Percentiles rank a stretch among this genome's conserved stretches.
phyloP scores from a whole-genome alignment of 192 early-diverging fungal genomes.

The Chytriomyces confervae region DNA sequence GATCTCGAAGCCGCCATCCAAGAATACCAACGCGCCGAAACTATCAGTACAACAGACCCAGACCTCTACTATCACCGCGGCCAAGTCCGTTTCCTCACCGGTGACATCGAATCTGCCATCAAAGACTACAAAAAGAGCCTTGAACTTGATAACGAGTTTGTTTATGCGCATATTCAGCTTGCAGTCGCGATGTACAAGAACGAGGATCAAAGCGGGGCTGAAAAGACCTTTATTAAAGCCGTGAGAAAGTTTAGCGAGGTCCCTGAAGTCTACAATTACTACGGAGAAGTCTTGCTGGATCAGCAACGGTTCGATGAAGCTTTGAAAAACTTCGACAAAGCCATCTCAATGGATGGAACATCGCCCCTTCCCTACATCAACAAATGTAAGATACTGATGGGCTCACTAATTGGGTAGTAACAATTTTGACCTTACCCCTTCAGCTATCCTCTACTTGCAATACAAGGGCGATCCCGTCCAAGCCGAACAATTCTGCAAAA shows the following conservation, averaged over 20 bases:
- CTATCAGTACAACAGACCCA: constrained; percentile 72
- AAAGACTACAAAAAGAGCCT: constrained; percentile 84
- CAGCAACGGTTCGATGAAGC: constrained; percentile 84
- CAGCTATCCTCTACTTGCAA: constrained; percentile 71
- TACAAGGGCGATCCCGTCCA: constrained; percentile 71
- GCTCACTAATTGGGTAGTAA: constrained; percentile 5
- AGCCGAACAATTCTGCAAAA: constrained; percentile 77
- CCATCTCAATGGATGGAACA: constrained; percentile 75
- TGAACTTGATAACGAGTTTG: constrained; percentile 76
- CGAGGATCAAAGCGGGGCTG: constrained; percentile 75
- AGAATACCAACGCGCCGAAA: constrained; percentile 74
- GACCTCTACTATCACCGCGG: constrained; percentile 87
- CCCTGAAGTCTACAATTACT: constrained; percentile 96
- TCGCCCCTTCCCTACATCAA: constrained; percentile 99
- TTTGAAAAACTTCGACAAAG: constrained; percentile 84
- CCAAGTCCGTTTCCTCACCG: constrained; percentile 84
- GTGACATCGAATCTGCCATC: constrained; percentile 77
- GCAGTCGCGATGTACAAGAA: constrained; percentile 90
- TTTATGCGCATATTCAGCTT: constrained; percentile 93
- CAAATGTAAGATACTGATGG: constrained; percentile 66
- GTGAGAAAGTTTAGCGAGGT: constrained; percentile 76
- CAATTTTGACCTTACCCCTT: background rate
- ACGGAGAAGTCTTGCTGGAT: constrained; percentile 92
- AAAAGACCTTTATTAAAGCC: constrained; percentile 81
- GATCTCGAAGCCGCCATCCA: constrained; percentile 65